Conservation (phyloP, 2,329 filamentous ascomycete genomes). For the Pseudocercospora ulei region DNA sequence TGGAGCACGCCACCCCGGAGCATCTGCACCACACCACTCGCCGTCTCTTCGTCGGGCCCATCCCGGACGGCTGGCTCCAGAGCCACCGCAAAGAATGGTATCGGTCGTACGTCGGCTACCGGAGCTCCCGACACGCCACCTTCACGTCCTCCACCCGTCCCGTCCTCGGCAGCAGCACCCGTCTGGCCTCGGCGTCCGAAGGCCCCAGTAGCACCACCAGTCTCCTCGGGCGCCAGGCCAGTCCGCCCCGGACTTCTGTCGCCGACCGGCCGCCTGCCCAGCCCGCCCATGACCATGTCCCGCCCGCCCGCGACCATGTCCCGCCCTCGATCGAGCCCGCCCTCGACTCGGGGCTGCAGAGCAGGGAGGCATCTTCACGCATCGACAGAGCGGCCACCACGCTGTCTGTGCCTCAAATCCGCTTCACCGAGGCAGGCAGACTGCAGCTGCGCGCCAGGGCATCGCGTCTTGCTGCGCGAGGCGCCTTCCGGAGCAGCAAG, state of each 20-base stretch:
- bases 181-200: conserved; percentile 13
- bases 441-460: conserved; percentile 29
- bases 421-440: conserved; percentile 30
- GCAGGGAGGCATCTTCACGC: conserved; percentile 9
- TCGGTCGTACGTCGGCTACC: conserved; percentile 42
- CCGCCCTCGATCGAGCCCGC: conserved; percentile 6
- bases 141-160: conserved; percentile 27
- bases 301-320: not conserved
- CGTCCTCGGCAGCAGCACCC: conserved; percentile 5
- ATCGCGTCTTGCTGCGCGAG: conserved; percentile 27
- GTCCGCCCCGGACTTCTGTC: conserved; percentile 14
- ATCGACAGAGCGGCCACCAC: conserved; percentile 19
- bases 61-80: conserved; percentile 56
- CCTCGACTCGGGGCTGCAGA: conserved; percentile 14
- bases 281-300: not conserved
- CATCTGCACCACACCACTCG: conserved; percentile 54
- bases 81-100: conserved; percentile 57
- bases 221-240: conserved; percentile 25
- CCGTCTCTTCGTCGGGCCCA: conserved; percentile 56
- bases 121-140: conserved; percentile 22
- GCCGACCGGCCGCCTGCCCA: conserved; percentile 3
- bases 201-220: conserved; percentile 26
- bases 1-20: conserved; percentile 50
- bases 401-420: conserved; percentile 22
- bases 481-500: conserved; percentile 29